Evolutionary conservation across 352 stramenopile genomes (phyloP), one percentile per base, ranked within the genome.

Genomic region (Pythium phragmiticola): DNA sequence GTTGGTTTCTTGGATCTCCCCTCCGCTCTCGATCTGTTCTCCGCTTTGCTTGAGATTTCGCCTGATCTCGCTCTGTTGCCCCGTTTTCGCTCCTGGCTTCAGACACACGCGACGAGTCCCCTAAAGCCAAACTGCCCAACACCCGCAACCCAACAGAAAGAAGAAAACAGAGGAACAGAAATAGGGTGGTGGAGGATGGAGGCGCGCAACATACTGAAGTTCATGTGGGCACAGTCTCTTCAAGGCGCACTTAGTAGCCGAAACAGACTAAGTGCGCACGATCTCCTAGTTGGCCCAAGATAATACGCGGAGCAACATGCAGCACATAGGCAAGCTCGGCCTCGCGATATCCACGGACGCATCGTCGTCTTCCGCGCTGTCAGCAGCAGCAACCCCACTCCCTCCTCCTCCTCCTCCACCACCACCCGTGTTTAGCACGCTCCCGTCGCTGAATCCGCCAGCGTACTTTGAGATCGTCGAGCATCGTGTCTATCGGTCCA

Each of bases 381-480:
- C 45, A 51, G 8, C 16, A n/a, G 6, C 26, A 14, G 17, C 26
- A 23, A 34, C 37, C 34, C 4, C 51, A 5, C 45, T 57, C 7
- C 17, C 62, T 0, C 36, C 48, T 17, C 42, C 65, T n/a, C 48
- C 71, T 28, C 4, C 69, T 4, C 37, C 45, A 0, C 54, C 68
- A 30, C 61, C 70, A 23, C 66, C 74, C 26, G 65, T 78, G 42
- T 82, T 87, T 42, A 73, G 66, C 34, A 84, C 79, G 65, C 73
- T 93, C 59, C 82, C 83, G 55, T 89, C 83, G 28, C 70, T 92
- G 65, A 95, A 93, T 66, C 84, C 86, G 55, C 86, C 86, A 61
- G 72, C 90, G 60, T 95, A 89, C 78, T 95, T 93, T 61, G 86
- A 92, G 72, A 92, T 95, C 62, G 86, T 95, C 47, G 86, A 93